These are phyloP conservation scores for Ganoderma resinaceum DNA, from an alignment of 1,284 basidiomycete genomes.

Conservation along the genomic window DNA sequence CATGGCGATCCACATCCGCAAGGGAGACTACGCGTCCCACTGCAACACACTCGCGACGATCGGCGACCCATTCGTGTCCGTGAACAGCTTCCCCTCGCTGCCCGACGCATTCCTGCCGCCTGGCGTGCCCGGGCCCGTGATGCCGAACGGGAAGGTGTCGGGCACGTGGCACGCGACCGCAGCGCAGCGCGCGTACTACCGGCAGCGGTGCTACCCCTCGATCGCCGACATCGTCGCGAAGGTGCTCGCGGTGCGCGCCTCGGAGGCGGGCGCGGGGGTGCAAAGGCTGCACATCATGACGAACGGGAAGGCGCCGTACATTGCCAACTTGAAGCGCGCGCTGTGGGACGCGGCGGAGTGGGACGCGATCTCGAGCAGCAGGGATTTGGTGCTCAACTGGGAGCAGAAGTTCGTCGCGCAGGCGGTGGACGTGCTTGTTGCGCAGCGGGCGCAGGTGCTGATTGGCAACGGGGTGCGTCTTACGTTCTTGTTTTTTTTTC, in stretches of 20 bases:
- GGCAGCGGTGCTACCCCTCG: slow-evolving; percentile 55
- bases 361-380: slow-evolving; percentile 41
- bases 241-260: slow-evolving; percentile 46
- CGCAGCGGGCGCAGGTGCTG: slow-evolving; percentile 49
- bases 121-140: neutral
- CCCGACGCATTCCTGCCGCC: slow-evolving; percentile 28
- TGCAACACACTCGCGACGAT: slow-evolving; percentile 54
- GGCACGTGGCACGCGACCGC: neutral
- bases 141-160: slow-evolving; percentile 25
- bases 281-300: slow-evolving; percentile 60
- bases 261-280: slow-evolving; percentile 35
- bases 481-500: neutral
- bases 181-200: slow-evolving; percentile 37
- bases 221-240: slow-evolving; percentile 52
- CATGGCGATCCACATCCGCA: slow-evolving; percentile 64
- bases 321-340: slow-evolving; percentile 49
- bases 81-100: slow-evolving; percentile 49
- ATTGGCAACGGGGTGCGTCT: slow-evolving; percentile 52
- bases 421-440: slow-evolving; percentile 53
- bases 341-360: slow-evolving; percentile 37
- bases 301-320: slow-evolving; percentile 51
- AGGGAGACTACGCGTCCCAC: slow-evolving; percentile 65
- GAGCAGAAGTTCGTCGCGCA: slow-evolving; percentile 48
- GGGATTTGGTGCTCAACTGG: slow-evolving; percentile 44
- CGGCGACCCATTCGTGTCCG: slow-evolving; percentile 48